phyloP scores from a whole-genome alignment of 148 eudicot genomes.

The Gaultheria prostrata region DNA sequence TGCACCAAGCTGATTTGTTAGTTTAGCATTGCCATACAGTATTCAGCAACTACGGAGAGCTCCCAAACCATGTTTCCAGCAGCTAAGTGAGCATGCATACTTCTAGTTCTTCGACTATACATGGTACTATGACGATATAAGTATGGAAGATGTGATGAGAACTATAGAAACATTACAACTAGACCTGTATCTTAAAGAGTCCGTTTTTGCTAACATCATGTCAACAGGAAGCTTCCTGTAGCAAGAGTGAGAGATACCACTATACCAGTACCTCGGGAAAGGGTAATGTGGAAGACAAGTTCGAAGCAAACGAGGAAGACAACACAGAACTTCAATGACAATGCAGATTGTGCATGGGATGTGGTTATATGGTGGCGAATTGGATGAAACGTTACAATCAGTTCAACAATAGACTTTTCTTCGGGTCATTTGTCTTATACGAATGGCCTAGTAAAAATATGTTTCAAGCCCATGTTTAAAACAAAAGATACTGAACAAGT shows the following conservation, averaged over 20 bases:
- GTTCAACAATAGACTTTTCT: background rate
- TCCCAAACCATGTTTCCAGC: too few species aligned
- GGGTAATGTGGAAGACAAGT: too few species aligned
- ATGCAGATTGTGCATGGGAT: background rate
- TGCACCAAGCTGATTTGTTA: background rate
- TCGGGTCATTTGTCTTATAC: background rate
- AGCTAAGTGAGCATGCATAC: background rate
- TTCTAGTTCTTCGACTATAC: background rate
- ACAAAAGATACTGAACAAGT: background rate
- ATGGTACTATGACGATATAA: background rate
- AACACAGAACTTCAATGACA: background rate
- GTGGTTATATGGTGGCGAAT: background rate
- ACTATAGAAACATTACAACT: background rate
- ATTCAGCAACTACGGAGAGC: background rate
- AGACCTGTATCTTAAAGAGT: background rate
- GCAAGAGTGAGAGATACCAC: too few species aligned
- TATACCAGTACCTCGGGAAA: too few species aligned
- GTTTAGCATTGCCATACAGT: background rate
- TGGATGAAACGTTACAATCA: background rate
- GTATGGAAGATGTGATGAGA: background rate
- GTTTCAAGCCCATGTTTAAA: background rate
- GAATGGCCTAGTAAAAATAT: background rate
- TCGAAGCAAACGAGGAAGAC: background rate
- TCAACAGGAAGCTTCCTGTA: background rate
- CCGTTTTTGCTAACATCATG: background rate